Evolutionary conservation across 2,329 filamentous ascomycete genomes (phyloP), one percentile per base, ranked within the genome.

Genomic region (Fusarium subglutinans): DNA sequence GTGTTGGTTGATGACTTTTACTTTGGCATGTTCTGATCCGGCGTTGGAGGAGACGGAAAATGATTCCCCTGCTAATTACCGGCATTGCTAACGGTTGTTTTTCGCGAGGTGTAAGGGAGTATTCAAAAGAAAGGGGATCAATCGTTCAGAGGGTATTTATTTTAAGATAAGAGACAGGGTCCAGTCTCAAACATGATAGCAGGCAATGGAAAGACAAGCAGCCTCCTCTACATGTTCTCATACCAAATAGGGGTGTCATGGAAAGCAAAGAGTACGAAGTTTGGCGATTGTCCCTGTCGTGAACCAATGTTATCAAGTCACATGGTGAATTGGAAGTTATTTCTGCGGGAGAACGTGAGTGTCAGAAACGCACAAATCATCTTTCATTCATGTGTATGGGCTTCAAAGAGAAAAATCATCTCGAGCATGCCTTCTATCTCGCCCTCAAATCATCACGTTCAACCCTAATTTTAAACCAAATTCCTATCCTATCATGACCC

Each of bases 31-130:
- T 70, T 70, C 66, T 72, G 66, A 70, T 63, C 63, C 45, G 76
- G 76, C 76, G 76, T 78, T 78, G 63, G 73, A 77, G 75, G 76
- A 75, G 67, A 76, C 62, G 73, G 58, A 78, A 77, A 78, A 76
- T 66, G 75, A 81, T 80, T 80, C 75, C 80, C 80, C 76, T 70
- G 70, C 70, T 63, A 67, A 59, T 70, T 70, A 56, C 50, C 45
- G 43, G 69, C 61, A 75, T 75, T 63, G 47, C 58, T 64, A 63
- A 73, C 59, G 58, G 69, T 63, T 73, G 30, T 66, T 78, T 77
- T 77, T 75, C 61, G 63, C 71, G 59, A 77, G 69, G 70, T 71
- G 70, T 60, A 64, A 54, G 53, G 69, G 74, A 69, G 70, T 69
- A 63, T 51, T 58, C 26, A 47, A 66, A 58, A 44, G 38, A 66